Percentiles rank a stretch among this genome's conserved stretches.
Evolutionary conservation across 2,329 filamentous ascomycete genomes (phyloP).

Genomic region (Penicillium sp.): DNA sequence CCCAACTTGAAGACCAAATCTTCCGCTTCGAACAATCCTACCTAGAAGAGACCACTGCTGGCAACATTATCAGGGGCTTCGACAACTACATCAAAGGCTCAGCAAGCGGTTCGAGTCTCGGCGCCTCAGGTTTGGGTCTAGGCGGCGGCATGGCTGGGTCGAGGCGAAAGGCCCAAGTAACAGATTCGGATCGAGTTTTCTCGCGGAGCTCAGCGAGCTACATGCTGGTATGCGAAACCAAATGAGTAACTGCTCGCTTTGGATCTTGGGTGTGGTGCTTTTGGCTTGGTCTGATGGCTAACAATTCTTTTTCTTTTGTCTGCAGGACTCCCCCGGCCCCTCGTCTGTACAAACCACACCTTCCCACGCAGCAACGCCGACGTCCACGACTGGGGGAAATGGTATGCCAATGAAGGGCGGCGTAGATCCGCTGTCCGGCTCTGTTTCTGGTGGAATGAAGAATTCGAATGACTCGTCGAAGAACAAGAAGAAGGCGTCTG

Average conservation of each 20-base stretch:
- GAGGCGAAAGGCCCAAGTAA: constrained; percentile 47
- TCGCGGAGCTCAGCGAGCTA: constrained; percentile 51
- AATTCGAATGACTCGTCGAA: constrained; percentile 32
- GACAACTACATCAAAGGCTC: constrained; percentile 96
- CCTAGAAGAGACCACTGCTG: constrained; percentile 80
- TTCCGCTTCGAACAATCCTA: constrained; percentile 80
- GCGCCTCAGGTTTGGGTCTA: constrained; percentile 34
- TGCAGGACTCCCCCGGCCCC: constrained; percentile 44
- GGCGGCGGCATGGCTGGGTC: constrained; percentile 27
- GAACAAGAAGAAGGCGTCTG: constrained; percentile 45
- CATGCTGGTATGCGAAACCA: constrained; percentile 38
- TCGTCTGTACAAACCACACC: constrained; percentile 49
- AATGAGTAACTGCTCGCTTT: neutral
- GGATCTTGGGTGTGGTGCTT: neutral
- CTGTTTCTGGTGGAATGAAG: constrained; percentile 15
- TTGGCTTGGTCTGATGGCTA: neutral
- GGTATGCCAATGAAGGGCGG: constrained; percentile 26
- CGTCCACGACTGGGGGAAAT: constrained; percentile 36
- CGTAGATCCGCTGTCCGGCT: constrained; percentile 19
- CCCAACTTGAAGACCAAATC: constrained; percentile 74
- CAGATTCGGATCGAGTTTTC: constrained; percentile 50
- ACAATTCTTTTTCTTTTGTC: neutral
- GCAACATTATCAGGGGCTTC: constrained; percentile 97
- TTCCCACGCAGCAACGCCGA: constrained; percentile 48
- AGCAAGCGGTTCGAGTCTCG: constrained; percentile 50